These are phyloP conservation scores for Colletotrichum simmondsii DNA, from an alignment of 2,329 filamentous ascomycete species.

Conservation along the genomic window DNA sequence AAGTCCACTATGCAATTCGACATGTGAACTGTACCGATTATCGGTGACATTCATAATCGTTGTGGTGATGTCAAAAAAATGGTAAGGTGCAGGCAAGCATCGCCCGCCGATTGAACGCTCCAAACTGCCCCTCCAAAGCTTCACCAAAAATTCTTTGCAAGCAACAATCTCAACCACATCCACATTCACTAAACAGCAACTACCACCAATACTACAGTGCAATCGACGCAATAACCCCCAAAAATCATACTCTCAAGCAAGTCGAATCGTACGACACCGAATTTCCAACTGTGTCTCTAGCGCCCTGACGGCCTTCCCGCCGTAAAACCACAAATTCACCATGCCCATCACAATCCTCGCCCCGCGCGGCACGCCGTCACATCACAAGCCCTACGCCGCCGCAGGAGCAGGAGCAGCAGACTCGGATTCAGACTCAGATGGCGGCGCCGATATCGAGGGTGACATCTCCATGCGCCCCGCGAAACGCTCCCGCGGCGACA, in stretches of 20 bases:
- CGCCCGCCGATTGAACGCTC: conserved; percentile 1
- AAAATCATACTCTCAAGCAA: background rate
- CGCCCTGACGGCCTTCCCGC: background rate
- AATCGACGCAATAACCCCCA: background rate
- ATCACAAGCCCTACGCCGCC: conserved; percentile 40
- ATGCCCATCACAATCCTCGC: conserved; percentile 63
- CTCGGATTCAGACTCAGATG: conserved; percentile 56
- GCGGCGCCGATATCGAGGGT: conserved; percentile 57
- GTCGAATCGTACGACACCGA: background rate
- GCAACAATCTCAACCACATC: conserved; percentile 9
- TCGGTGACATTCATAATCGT: background rate
- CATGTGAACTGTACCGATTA: background rate
- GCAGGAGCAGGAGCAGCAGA: conserved; percentile 52
- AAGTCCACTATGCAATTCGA: background rate
- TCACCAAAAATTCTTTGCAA: conserved; percentile 34
- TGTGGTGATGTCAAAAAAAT: background rate
- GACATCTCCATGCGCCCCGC: conserved; percentile 58
- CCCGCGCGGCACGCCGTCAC: conserved; percentile 47
- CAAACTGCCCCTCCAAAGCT: conserved; percentile 32
- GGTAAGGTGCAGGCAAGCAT: background rate
- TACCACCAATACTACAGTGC: background rate
- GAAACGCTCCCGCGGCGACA: conserved; percentile 46
- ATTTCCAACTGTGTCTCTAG: background rate
- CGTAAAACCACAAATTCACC: background rate
- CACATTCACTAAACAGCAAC: conserved; percentile 7